Conservation (phyloP, 2,329 filamentous ascomycete genomes). For the Alternaria hordeiaustralica region DNA sequence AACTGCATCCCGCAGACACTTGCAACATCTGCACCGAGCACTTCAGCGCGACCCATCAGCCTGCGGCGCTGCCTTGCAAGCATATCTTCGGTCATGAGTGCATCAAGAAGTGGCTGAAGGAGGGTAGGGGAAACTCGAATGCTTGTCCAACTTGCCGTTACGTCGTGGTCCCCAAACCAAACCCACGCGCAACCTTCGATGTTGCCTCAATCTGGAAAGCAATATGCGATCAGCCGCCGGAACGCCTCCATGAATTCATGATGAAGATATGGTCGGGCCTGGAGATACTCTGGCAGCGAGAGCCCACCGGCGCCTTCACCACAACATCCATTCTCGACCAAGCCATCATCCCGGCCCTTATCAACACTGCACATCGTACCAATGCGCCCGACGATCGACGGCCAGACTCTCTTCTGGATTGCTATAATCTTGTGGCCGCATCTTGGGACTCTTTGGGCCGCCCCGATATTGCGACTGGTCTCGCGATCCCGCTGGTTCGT, state of each 20-base stretch:
- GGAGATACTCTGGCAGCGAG: slow-evolving; percentile 25
- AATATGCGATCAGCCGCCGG: slow-evolving; percentile 29
- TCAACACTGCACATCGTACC: slow-evolving; percentile 4
- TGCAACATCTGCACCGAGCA: slow-evolving; percentile 39
- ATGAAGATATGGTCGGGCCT: slow-evolving; percentile 27
- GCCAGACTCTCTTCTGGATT: slow-evolving; percentile 25
- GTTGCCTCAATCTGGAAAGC: slow-evolving; percentile 33
- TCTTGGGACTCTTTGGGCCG: slow-evolving; percentile 37
- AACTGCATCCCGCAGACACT: slow-evolving; percentile 32
- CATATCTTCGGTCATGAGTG: slow-evolving; percentile 43
- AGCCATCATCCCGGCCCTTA: slow-evolving; percentile 32
- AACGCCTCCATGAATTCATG: slow-evolving; percentile 28
- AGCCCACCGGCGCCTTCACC: slow-evolving; percentile 24
- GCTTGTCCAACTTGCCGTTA: slow-evolving; percentile 39
- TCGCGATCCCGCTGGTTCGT: slow-evolving; percentile 38
- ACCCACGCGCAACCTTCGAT: slow-evolving; percentile 21
- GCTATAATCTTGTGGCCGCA: slow-evolving; percentile 30
- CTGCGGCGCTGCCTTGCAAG: slow-evolving; percentile 39
- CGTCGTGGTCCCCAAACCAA: slow-evolving; percentile 21
- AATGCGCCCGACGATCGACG: background rate
- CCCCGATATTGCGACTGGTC: slow-evolving; percentile 27
- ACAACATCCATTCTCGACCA: slow-evolving; percentile 26
- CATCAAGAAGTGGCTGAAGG: slow-evolving; percentile 36
- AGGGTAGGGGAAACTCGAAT: slow-evolving; percentile 30
- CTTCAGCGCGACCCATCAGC: slow-evolving; percentile 32